phyloP scores from a whole-genome alignment of 768 basidiomycete genomes.

The Cytidiella melzeri region DNA sequence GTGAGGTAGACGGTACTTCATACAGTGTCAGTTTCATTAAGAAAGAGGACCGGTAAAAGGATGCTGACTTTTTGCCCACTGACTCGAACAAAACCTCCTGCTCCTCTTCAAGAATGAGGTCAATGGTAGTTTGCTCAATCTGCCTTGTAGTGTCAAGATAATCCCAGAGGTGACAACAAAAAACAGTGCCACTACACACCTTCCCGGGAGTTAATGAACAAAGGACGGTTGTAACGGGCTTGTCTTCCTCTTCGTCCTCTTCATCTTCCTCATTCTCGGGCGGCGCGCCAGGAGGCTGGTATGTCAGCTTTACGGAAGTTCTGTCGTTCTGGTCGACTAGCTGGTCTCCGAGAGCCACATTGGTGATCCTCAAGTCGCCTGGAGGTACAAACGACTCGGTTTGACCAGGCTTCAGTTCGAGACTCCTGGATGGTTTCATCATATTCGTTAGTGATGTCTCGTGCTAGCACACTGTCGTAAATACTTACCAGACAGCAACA shows the following conservation, averaged over 20 bases:
- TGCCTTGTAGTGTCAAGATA: slow-evolving; percentile 24
- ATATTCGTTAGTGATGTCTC: not conserved
- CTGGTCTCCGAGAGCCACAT: slow-evolving; percentile 72
- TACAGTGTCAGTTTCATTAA: slow-evolving; percentile 60
- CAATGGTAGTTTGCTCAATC: slow-evolving; percentile 72
- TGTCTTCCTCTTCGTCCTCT: slow-evolving; percentile 26
- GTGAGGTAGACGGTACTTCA: slow-evolving; percentile 11
- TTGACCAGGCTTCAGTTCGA: slow-evolving; percentile 51
- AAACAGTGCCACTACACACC: slow-evolving; percentile 35
- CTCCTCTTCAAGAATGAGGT: slow-evolving; percentile 66
- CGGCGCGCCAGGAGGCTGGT: slow-evolving; percentile 35
- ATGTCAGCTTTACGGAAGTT: slow-evolving; percentile 64
- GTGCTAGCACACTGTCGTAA: not conserved
- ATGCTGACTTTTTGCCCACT: slow-evolving; percentile 73
- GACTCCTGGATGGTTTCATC: slow-evolving; percentile 42
- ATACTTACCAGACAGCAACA: slow-evolving; percentile 60
- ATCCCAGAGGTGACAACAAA: no score
- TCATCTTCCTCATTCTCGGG: slow-evolving; percentile 40
- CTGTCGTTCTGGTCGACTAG: slow-evolving; percentile 55
- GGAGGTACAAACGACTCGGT: slow-evolving; percentile 51
- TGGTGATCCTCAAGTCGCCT: slow-evolving; percentile 73
- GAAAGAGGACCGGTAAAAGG: slow-evolving; percentile 38
- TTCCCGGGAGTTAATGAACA: slow-evolving; percentile 80
- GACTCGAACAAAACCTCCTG: slow-evolving; percentile 63
- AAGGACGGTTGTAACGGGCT: slow-evolving; percentile 46